Percentiles rank a stretch among this genome's conserved stretches.
Evolutionary conservation across 192 early-diverging fungal genomes (phyloP).

Genomic region (Coemansia sp.): DNA sequence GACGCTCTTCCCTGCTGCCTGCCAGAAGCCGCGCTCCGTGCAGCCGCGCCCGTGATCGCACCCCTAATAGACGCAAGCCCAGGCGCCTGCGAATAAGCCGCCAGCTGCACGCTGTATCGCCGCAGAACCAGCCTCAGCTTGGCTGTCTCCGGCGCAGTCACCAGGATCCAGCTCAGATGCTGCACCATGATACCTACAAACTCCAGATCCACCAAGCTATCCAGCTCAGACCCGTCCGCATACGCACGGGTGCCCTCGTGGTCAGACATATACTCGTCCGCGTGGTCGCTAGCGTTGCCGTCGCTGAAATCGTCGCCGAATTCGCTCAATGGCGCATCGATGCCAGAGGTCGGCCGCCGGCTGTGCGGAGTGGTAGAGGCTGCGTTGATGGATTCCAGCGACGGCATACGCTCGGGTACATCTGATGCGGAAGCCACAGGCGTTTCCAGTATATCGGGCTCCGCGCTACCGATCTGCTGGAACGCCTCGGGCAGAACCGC

Average conservation of each 20-base stretch:
- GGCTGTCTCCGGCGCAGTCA: conserved; percentile 90
- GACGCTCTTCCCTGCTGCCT: not conserved
- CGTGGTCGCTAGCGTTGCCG: not conserved
- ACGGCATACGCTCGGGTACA: not conserved
- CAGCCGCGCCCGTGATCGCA: not conserved
- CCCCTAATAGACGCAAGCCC: conserved; percentile 16
- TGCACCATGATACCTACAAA: conserved; percentile 98
- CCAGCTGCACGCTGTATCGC: conserved; percentile 63
- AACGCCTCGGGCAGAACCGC: not conserved
- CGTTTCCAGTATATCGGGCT: not conserved
- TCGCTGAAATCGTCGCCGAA: not conserved
- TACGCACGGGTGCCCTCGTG: not conserved
- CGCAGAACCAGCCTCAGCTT: conserved; percentile 80
- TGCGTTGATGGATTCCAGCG: not conserved
- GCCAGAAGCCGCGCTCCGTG: not conserved
- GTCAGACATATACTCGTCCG: not conserved
- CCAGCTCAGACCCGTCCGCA: not conserved
- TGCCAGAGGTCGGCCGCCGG: too few relatives aligned
- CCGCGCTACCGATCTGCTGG: not conserved
- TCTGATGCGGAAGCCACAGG: not conserved
- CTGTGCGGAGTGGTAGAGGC: too few relatives aligned
- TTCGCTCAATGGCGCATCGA: too few relatives aligned
- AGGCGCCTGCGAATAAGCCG: conserved; percentile 31
- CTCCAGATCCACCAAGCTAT: conserved; percentile 56
- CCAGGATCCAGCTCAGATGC: conserved; percentile 93